Base-by-base conservation (phyloP, 2,329 filamentous ascomycete genomes). In the Claviceps citrina region DNA sequence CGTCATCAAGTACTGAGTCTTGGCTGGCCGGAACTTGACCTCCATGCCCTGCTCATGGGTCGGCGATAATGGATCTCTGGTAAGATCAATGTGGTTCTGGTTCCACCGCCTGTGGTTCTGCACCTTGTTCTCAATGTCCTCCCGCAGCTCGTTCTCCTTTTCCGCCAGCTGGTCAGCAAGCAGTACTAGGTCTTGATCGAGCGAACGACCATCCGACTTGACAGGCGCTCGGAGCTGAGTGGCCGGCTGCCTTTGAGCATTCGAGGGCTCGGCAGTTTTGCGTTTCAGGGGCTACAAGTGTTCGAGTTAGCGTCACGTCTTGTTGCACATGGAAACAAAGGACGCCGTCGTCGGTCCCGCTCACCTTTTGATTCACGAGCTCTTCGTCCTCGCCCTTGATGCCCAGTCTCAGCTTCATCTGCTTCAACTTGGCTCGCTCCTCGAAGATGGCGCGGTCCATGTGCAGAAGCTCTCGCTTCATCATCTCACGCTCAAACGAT, bases 361-460 rank as follows among this genome's bases (percentile, higher is more conserved):
- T 60, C 68, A 89, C 84, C 75, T 91, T 93, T 59, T 91, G 84
- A 64, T 93, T 93, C 65, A 94, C 79, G 53, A 94, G 73, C 57
- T 95, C 86, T 53, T 96, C 89, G 54, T 96, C 91, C 53, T 93
- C 84, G 50, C 77, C 79, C 64, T 91, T 93, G 67, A 96, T 89
- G 51, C 81, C 78, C 47, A 95, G 73, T 54, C 82, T 82, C 55
- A 84, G 70, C 70, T 96, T 96, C 60, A 82, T 78, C 49, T 89
- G 78, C 67, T 93, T 93, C 50, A 96, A 73, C 55, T 77, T 76
- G 44, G 73, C 71, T 38, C 91, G 77, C 56, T 93, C 78, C 57
- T 93, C 76, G 58, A 94, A 96, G 41, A 96, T 73, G 42, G 73
- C 68, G 45, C 77, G 76, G 49, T 94, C 86, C 44, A 78, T 68